phyloP scores from a whole-genome alignment of 2,329 filamentous ascomycete genomes.

The Hypoxylon sp. region DNA sequence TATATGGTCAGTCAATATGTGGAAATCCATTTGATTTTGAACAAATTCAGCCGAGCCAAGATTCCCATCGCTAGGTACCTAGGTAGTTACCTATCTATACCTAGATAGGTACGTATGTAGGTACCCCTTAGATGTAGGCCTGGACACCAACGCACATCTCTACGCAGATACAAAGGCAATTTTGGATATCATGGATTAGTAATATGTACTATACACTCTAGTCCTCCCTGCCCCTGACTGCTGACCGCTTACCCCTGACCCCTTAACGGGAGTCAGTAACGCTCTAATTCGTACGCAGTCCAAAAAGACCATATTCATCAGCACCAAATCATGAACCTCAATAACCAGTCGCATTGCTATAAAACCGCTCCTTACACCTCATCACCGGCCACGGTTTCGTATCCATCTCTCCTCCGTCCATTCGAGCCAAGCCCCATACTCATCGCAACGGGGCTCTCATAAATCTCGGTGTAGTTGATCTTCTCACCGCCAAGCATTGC shows the following conservation, averaged over 20 bases:
- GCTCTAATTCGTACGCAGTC: background rate
- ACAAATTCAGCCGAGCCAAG: no score
- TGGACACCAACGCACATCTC: background rate
- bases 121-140: background rate
- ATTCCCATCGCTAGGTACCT: no score
- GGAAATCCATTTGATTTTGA: no score
- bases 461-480: slow-evolving; percentile 91
- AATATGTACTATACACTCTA: slow-evolving; percentile 24
- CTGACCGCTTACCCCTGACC: slow-evolving; percentile 11
- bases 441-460: slow-evolving; percentile 85
- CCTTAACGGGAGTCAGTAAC: background rate
- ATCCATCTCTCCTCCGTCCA: slow-evolving; percentile 67
- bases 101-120: background rate
- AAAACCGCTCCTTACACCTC: slow-evolving; percentile 61
- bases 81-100: background rate
- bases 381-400: slow-evolving; percentile 74
- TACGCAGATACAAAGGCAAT: background rate
- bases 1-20: no score
- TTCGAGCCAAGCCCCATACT: slow-evolving; percentile 57
- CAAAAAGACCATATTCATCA: slow-evolving; percentile 26
- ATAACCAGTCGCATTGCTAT: slow-evolving; percentile 1
- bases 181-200: slow-evolving; percentile 14
- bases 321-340: slow-evolving; percentile 22
- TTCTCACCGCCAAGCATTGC: slow-evolving; percentile 82
- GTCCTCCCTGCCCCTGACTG: background rate